Conservation (phyloP, 2,329 filamentous ascomycete genomes). For the Erysiphe pulchra region DNA sequence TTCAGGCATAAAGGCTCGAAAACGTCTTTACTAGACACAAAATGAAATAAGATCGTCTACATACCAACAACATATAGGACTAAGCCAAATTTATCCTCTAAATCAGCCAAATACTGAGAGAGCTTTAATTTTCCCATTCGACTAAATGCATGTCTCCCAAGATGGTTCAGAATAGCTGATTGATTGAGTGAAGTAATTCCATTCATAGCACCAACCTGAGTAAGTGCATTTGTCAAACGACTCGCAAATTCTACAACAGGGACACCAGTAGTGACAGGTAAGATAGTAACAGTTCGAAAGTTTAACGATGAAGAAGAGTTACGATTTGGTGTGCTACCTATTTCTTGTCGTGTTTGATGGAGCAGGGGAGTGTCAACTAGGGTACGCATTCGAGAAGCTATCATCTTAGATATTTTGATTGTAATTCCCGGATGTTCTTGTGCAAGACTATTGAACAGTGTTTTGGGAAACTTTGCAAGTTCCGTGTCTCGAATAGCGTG, state of each 20-base stretch:
- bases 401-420: conserved; percentile 97
- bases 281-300: conserved; percentile 69
- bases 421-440: conserved; percentile 95
- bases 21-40: no score
- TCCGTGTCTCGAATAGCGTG: conserved; percentile 95
- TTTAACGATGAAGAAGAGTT: conserved; percentile 72
- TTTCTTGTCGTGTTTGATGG: conserved; percentile 35
- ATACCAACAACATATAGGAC: conserved; percentile 76
- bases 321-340: conserved; percentile 31
- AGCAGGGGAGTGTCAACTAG: conserved; percentile 60
- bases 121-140: conserved; percentile 92
- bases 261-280: conserved; percentile 75
- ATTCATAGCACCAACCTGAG: conserved; percentile 70
- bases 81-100: conserved; percentile 91
- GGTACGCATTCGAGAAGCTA: conserved; percentile 79
- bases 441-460: conserved; percentile 88
- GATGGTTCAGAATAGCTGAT: conserved; percentile 75
- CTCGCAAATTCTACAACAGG: conserved; percentile 91
- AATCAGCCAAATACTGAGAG: conserved; percentile 81
- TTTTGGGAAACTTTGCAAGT: conserved; percentile 83
- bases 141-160: conserved; percentile 89
- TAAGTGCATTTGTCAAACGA: conserved; percentile 61
- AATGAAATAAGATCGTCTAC: conserved; percentile 7
- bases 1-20: no score
- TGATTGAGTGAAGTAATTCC: conserved; percentile 85